Conservation (phyloP, 345 rosid genomes). For the Syzygium grande region DNA sequence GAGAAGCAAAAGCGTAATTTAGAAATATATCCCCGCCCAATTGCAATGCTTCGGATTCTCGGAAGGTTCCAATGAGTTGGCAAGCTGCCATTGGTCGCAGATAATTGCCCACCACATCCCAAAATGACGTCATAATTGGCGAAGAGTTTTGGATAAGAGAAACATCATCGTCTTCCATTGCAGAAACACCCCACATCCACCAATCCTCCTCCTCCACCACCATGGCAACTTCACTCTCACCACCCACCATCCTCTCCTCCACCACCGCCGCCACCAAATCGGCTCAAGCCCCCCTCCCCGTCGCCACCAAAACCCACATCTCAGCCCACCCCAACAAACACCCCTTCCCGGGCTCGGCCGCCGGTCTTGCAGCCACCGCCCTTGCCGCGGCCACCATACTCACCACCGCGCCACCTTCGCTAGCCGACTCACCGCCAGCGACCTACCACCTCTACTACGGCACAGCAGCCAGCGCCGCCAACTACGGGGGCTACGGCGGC, state of each 20-base stretch:
- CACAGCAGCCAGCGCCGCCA: constrained; percentile 94
- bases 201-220: constrained; percentile 2
- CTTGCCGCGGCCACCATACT: constrained; percentile 40
- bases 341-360: constrained; percentile 19
- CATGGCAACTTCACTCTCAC: constrained; percentile 56
- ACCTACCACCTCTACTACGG: constrained; percentile 69
- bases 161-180: not conserved
- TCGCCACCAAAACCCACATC: not conserved
- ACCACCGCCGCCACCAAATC: constrained; percentile 12
- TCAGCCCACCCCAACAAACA: constrained; percentile 7
- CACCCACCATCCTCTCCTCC: constrained; percentile 31
- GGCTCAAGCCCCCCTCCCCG: constrained; percentile 11
- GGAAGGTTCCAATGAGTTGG: not conserved
- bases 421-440: constrained; percentile 18
- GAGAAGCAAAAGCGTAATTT: not conserved
- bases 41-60: not conserved
- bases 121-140: not conserved
- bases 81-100: not conserved
- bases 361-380: constrained; percentile 33
- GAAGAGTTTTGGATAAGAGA: not conserved
- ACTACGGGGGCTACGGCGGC: constrained; percentile 87
- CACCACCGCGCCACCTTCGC: constrained; percentile 39
- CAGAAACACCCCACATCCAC: not conserved
- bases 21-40: not conserved
- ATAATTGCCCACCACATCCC: not conserved